A percentile compares a stretch with the other conserved stretches of the same genome.
These are phyloP conservation scores for Penicillium angulare DNA, from an alignment of 495 filamentous ascomycete genomes.

Conservation along the genomic window DNA sequence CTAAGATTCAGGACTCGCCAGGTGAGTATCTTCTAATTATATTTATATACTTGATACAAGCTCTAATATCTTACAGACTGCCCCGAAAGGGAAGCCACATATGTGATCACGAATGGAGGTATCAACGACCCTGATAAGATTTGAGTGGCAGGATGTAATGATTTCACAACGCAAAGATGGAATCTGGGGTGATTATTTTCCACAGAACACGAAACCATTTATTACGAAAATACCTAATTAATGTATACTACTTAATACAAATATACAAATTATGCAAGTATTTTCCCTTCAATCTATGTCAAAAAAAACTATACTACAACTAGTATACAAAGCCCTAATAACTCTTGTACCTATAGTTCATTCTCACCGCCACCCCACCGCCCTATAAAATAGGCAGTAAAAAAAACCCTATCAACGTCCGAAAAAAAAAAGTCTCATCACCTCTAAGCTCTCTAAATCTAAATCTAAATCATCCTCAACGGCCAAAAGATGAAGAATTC, in stretches of 20 bases:
- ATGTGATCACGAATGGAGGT: constrained; percentile 76
- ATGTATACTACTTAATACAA: no score
- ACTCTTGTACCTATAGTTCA: no score
- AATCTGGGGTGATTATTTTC: no score
- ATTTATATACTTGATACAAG: constrained; percentile 3
- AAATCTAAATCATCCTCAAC: constrained; percentile 10
- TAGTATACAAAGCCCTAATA: no score
- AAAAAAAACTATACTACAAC: no score
- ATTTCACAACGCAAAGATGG: no score
- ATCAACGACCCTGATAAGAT: constrained; percentile 71
- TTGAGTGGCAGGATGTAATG: constrained; percentile 8
- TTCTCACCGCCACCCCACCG: not conserved
- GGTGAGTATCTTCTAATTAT: constrained; percentile 41
- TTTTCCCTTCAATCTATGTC: no score
- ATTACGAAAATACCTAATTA: no score
- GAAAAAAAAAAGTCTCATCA: not conserved
- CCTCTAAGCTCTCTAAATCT: no score
- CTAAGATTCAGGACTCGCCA: constrained; percentile 76
- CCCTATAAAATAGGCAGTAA: not conserved
- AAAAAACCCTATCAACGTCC: constrained; percentile 1
- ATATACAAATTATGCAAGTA: no score
- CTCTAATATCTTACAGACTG: constrained; percentile 49
- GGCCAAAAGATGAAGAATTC: constrained; percentile 41
- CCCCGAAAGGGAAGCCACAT: constrained; percentile 74
- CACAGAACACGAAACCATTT: no score